These are phyloP conservation scores for Tremellales sp. DNA, from an alignment of 1,284 basidiomycete species.

Conservation along the genomic window DNA sequence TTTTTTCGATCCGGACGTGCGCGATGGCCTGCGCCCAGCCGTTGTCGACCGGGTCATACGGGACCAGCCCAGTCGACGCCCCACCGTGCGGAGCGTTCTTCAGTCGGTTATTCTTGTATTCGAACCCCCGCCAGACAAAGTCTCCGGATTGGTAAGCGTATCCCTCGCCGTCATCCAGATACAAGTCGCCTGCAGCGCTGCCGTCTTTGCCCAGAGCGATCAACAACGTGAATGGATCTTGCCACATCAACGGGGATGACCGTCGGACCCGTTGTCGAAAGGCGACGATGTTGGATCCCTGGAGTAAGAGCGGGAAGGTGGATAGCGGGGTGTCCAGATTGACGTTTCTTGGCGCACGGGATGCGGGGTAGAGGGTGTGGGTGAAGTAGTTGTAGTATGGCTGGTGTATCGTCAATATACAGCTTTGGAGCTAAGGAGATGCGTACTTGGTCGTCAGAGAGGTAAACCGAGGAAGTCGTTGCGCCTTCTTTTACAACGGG, in stretches of 20 bases:
- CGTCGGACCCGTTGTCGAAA: constrained; percentile 82
- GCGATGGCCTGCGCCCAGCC: constrained; percentile 62
- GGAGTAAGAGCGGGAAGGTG: constrained; percentile 78
- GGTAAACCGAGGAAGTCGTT: constrained; percentile 70
- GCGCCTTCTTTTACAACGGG: constrained; percentile 77
- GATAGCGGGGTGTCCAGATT: constrained; percentile 73
- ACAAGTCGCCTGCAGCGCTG: constrained; percentile 75
- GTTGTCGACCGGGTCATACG: constrained; percentile 54
- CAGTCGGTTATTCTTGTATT: constrained; percentile 53
- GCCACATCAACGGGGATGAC: constrained; percentile 79
- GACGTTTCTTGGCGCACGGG: constrained; percentile 61
- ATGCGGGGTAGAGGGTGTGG: constrained; percentile 62
- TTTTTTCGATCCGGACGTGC: constrained; percentile 70
- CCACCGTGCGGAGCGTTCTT: constrained; percentile 39
- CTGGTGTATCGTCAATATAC: too few relatives aligned
- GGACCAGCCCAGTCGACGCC: constrained; percentile 49
- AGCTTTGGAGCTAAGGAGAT: not conserved
- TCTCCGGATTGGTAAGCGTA: constrained; percentile 74
- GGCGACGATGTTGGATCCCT: constrained; percentile 86
- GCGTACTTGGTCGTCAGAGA: constrained; percentile 77
- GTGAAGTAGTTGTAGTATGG: constrained; percentile 95
- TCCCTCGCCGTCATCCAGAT: constrained; percentile 90
- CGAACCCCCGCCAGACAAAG: constrained; percentile 75
- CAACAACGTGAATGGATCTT: constrained; percentile 89
- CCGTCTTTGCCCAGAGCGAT: constrained; percentile 69